These are phyloP conservation scores for Cryoendolithus antarcticus DNA, from an alignment of 2,329 filamentous ascomycete genomes.

Conservation along the genomic window DNA sequence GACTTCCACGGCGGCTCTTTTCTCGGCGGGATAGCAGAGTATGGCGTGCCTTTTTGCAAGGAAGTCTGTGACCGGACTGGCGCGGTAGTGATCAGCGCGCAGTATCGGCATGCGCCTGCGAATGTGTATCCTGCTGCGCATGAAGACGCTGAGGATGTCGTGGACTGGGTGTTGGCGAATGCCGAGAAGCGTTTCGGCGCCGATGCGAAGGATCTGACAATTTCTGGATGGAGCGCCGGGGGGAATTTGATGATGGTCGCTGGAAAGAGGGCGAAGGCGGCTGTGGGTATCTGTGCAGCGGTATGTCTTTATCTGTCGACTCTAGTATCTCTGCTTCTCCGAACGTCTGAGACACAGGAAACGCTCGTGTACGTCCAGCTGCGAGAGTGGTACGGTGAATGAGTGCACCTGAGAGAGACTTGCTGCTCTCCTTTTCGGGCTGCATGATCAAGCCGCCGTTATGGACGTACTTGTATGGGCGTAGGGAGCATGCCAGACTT, in stretches of 20 bases:
- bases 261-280: slow-evolving; percentile 22
- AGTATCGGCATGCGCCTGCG: slow-evolving; percentile 22
- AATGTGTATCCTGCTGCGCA: slow-evolving; percentile 28
- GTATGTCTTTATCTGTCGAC: slow-evolving; percentile 9
- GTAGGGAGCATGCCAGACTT: too few relatives aligned
- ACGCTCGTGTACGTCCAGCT: too few relatives aligned
- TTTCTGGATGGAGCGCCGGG: slow-evolving; percentile 34
- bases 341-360: too few relatives aligned
- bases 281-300: slow-evolving; percentile 30
- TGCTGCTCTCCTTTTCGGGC: too few relatives aligned
- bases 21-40: slow-evolving; percentile 32
- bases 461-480: too few relatives aligned
- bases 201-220: slow-evolving; percentile 30
- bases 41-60: slow-evolving; percentile 26
- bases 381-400: too few relatives aligned
- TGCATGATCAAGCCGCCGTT: too few relatives aligned
- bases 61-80: slow-evolving; percentile 6
- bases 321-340: neutral
- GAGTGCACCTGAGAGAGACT: too few relatives aligned
- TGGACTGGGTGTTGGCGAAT: slow-evolving; percentile 30
- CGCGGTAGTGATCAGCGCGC: slow-evolving; percentile 28
- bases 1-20: slow-evolving; percentile 35
- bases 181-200: slow-evolving; percentile 25
- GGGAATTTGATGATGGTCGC: slow-evolving; percentile 31
- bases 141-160: slow-evolving; percentile 33